These are phyloP conservation scores for Lodderomyces oxycetoniae DNA, from an alignment of 1,139 yeast species.

Conservation along the genomic window DNA sequence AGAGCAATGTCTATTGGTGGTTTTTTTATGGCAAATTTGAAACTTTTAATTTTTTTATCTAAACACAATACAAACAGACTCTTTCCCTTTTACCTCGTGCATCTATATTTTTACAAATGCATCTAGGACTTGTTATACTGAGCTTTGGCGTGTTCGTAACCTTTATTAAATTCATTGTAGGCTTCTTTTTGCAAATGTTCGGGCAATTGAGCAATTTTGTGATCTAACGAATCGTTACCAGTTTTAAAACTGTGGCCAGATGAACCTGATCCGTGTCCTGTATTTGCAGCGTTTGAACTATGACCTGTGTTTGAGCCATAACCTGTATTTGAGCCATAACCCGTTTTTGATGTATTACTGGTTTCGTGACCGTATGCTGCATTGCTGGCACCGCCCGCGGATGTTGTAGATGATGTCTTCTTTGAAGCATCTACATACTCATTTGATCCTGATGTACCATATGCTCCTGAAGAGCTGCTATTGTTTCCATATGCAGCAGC, in stretches of 20 bases:
- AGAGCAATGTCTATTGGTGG: not conserved
- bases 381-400: conserved; percentile 6
- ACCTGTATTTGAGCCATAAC: conserved; percentile 3
- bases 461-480: conserved; percentile 3
- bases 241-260: conserved; percentile 20
- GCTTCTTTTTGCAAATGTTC: conserved; percentile 31
- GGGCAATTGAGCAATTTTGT: conserved; percentile 29
- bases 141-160: conserved; percentile 30
- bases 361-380: conserved; percentile 6
- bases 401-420: conserved; percentile 5
- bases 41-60: too few species aligned
- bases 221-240: conserved; percentile 28
- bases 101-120: too few species aligned
- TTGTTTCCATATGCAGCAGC: conserved; percentile 6
- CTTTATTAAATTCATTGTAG: conserved; percentile 31
- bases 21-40: not conserved
- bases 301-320: conserved; percentile 3
- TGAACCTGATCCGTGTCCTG: conserved; percentile 6
- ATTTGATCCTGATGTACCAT: conserved; percentile 4
- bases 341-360: conserved; percentile 2
- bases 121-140: too few species aligned
- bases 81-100: too few species aligned
- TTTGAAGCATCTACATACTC: conserved; percentile 6
- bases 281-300: conserved; percentile 2
- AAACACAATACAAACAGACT: too few species aligned